These are phyloP conservation scores for Tirmania nivea DNA, from an alignment of 495 filamentous ascomycete species.

Conservation along the genomic window DNA sequence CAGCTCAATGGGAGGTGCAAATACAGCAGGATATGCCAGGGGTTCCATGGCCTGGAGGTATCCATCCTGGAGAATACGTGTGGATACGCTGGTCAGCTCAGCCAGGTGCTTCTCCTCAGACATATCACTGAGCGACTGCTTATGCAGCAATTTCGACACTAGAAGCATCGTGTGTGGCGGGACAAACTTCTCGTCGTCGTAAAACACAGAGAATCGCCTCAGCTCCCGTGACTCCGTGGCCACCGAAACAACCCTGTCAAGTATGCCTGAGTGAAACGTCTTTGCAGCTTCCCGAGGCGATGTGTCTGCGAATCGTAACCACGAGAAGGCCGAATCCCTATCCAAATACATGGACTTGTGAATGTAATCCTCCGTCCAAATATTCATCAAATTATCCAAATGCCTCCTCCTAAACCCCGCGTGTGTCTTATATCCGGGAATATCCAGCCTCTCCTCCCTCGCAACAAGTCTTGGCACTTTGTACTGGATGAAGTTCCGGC, in stretches of 20 bases:
- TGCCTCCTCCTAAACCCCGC: constrained; percentile 61
- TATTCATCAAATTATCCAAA: constrained; percentile 58
- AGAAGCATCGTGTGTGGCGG: constrained; percentile 61
- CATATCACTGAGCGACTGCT: constrained; percentile 43
- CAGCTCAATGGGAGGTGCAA: constrained; percentile 74
- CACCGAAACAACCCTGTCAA: constrained; percentile 22
- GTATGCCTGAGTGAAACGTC: constrained; percentile 37
- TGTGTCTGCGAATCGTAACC: constrained; percentile 65
- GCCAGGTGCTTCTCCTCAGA: constrained; percentile 50
- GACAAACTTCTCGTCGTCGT: constrained; percentile 39
- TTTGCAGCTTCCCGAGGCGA: constrained; percentile 49
- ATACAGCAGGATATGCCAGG: constrained; percentile 47
- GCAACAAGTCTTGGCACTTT: constrained; percentile 58
- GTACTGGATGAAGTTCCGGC: constrained; percentile 68
- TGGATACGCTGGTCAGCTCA: constrained; percentile 47
- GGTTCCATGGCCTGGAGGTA: constrained; percentile 61
- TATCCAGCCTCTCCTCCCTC: constrained; percentile 48
- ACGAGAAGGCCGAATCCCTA: constrained; percentile 53
- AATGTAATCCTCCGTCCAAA: constrained; percentile 69
- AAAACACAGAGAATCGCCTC: constrained; percentile 30
- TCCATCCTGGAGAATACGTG: constrained; percentile 35
- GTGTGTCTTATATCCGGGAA: constrained; percentile 51
- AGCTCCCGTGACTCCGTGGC: constrained; percentile 9
- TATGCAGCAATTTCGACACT: constrained; percentile 48
- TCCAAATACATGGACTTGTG: constrained; percentile 29